phyloP scores from a whole-genome alignment of 371 early-diverging fungal genomes.

The Actinomortierella ambigua region DNA sequence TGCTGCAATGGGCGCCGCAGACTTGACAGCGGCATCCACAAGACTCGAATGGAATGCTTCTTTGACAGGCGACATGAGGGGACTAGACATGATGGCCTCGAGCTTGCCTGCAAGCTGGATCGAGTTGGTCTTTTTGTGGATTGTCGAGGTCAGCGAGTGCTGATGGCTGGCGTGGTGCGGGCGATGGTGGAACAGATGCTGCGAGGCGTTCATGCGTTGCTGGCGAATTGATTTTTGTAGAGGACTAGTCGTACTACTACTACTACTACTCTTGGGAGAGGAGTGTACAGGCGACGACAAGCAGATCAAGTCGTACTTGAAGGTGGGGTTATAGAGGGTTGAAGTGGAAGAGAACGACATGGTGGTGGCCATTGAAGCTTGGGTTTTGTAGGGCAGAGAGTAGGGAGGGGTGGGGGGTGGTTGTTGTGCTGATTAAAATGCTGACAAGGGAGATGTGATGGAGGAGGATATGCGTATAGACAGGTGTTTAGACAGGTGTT shows the following conservation, averaged over 20 bases:
- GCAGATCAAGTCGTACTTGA: conserved; percentile 39
- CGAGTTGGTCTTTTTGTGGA: conserved; percentile 32
- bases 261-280: not conserved
- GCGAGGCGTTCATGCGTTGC: conserved; percentile 18
- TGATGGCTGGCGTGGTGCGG: conserved; percentile 9
- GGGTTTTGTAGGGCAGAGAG: conserved; percentile 20
- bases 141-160: conserved; percentile 12
- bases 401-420: not conserved
- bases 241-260: conserved; percentile 1
- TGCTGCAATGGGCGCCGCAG: not conserved
- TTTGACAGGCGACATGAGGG: conserved; percentile 5
- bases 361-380: conserved; percentile 23
- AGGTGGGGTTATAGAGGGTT: conserved; percentile 27
- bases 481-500: conserved; percentile 34
- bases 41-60: conserved; percentile 18
- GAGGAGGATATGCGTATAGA: not conserved
- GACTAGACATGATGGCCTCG: conserved; percentile 40
- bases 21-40: not conserved
- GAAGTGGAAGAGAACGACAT: conserved; percentile 9
- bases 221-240: conserved; percentile 26
- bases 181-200: conserved; percentile 13
- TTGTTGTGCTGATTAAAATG: not conserved
- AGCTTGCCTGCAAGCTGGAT: conserved; percentile 37
- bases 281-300: conserved; percentile 10
- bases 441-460: not conserved